Conservation (phyloP, 1,284 basidiomycete species). For the Xerocomus cyaneibrunnescens region DNA sequence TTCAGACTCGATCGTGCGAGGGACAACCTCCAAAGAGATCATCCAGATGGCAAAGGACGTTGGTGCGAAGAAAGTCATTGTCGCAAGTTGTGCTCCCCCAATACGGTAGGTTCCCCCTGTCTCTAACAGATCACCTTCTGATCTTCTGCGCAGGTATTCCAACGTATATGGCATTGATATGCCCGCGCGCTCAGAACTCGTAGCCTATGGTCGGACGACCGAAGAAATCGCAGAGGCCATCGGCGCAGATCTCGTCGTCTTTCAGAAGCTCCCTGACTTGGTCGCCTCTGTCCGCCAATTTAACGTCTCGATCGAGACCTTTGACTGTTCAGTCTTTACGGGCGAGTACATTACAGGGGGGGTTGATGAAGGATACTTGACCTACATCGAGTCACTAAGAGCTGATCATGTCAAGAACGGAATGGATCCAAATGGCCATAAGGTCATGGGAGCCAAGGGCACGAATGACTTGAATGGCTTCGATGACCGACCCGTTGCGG, state of each 20-base stretch:
- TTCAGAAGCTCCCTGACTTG: conserved; percentile 93
- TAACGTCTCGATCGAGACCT: conserved; percentile 76
- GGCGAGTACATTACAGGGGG: conserved; percentile 97
- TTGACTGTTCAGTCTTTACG: conserved; percentile 98
- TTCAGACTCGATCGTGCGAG: conserved; percentile 95
- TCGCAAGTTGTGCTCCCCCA: conserved; percentile 96
- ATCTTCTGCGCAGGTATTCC: conserved; percentile 56
- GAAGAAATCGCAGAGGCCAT: conserved; percentile 82
- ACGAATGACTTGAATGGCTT: conserved; percentile 26
- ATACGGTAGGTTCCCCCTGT: conserved; percentile 59
- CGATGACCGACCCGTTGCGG: conserved; percentile 25
- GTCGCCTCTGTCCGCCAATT: conserved; percentile 86
- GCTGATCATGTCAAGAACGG: conserved; percentile 79
- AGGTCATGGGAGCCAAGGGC: conserved; percentile 41
- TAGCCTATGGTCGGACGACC: conserved; percentile 81
- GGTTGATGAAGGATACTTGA: conserved; percentile 86
- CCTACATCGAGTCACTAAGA: conserved; percentile 73
- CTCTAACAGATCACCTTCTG: conserved; percentile 1
- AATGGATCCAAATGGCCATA: conserved; percentile 34
- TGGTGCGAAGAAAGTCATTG: conserved; percentile 95
- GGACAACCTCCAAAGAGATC: conserved; percentile 98
- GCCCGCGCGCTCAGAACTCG: conserved; percentile 93
- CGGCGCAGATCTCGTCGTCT: conserved; percentile 96
- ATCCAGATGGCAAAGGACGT: conserved; percentile 99
- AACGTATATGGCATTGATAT: conserved; percentile 99